A percentile compares a stretch with the other conserved stretches of the same genome.
Evolutionary conservation across 768 basidiomycete species (phyloP).

Genomic region (Phaeotremella skinneri): DNA sequence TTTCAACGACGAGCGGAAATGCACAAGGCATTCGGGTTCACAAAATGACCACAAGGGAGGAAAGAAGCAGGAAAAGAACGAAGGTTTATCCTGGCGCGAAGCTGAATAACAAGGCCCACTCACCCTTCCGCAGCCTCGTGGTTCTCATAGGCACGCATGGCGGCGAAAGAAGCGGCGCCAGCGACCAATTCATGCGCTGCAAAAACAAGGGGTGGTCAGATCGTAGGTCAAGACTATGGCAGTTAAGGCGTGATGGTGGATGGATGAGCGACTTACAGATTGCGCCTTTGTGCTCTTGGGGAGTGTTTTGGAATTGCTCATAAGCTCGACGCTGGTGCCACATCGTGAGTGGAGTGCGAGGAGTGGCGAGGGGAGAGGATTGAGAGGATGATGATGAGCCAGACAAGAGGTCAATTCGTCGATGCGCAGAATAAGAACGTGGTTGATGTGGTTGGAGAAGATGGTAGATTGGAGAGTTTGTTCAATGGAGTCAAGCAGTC

Average conservation of each 20-base stretch:
- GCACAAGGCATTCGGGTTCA: too few species aligned
- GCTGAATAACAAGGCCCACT: constrained; percentile 6
- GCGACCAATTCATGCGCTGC: constrained; percentile 20
- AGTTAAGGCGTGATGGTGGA: neutral
- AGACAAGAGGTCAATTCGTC: too few species aligned
- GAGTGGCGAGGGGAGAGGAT: neutral
- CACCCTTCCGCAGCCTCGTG: constrained; percentile 31
- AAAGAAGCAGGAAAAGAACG: too few species aligned
- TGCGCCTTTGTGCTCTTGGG: constrained; percentile 12
- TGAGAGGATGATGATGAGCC: neutral
- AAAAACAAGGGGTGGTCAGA: neutral
- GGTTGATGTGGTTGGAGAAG: too few species aligned
- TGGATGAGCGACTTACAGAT: constrained; percentile 4
- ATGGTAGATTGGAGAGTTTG: too few species aligned
- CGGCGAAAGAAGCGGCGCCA: constrained; percentile 45
- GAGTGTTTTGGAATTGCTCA: constrained; percentile 21
- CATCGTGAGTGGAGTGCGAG: neutral
- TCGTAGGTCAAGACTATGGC: neutral
- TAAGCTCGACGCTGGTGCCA: constrained; percentile 10
- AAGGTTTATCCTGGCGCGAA: too few species aligned
- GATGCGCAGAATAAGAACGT: too few species aligned
- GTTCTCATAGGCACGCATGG: constrained; percentile 48
- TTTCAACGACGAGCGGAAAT: too few species aligned
- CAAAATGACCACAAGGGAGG: too few species aligned
- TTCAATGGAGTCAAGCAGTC: too few species aligned